phyloP scores from a whole-genome alignment of 305 asterid species.

The Rubia occidens region DNA sequence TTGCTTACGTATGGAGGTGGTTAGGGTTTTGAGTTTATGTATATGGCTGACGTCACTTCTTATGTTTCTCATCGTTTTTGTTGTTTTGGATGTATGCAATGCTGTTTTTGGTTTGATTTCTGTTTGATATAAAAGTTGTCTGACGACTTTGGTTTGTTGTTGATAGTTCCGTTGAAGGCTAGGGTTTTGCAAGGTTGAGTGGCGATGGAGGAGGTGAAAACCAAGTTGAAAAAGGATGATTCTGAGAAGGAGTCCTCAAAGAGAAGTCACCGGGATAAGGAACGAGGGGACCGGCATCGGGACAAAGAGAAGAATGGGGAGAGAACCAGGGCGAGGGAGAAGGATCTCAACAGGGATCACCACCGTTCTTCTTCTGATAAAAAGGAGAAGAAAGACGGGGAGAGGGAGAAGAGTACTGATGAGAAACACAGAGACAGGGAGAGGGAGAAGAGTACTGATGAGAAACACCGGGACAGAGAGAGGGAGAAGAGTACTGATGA shows the following conservation, averaged over 20 bases:
- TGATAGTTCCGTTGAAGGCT: not conserved
- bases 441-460: slow-evolving; percentile 24
- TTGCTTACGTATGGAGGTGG: not conserved
- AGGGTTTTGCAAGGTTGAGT: slow-evolving; percentile 3
- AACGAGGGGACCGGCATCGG: slow-evolving; percentile 37
- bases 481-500: slow-evolving; percentile 28
- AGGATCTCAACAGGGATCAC: slow-evolving; percentile 19
- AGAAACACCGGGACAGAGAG: slow-evolving; percentile 23
- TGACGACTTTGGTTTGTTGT: not conserved
- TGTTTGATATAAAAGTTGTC: slow-evolving; percentile 7
- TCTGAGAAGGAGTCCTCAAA: slow-evolving; percentile 35
- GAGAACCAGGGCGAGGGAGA: slow-evolving; percentile 16
- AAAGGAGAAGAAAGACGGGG: slow-evolving; percentile 23
- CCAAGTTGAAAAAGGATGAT: slow-evolving; percentile 53
- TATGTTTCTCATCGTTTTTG: not conserved
- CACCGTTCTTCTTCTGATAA: slow-evolving; percentile 18
- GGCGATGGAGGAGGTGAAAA: slow-evolving; percentile 52
- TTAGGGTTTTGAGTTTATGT: not conserved
- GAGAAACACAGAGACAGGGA: slow-evolving; percentile 21
- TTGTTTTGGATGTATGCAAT: not conserved
- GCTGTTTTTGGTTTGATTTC: not conserved
- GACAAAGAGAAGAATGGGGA: slow-evolving; percentile 43
- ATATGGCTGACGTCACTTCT: too few species aligned
- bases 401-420: slow-evolving; percentile 27
- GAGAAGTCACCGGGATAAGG: slow-evolving; percentile 42